phyloP scores from a whole-genome alignment of 306 rosid genomes.

The Lathyrus aphaca region DNA sequence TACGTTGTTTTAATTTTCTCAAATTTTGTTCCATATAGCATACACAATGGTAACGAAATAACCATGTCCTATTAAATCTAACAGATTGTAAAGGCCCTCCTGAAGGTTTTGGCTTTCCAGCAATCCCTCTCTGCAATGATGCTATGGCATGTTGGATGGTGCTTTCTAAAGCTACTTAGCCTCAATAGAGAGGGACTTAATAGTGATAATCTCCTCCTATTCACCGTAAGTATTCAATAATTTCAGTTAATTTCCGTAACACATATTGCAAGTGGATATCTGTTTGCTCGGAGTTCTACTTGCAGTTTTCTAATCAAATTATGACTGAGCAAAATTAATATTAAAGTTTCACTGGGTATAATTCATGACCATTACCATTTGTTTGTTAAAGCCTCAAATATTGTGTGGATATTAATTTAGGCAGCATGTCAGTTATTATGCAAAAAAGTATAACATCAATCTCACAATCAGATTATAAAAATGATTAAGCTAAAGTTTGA shows the following conservation, averaged over 20 bases:
- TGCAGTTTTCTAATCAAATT: not conserved
- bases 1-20: slow-evolving; percentile 13
- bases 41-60: slow-evolving; percentile 38
- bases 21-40: slow-evolving; percentile 26
- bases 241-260: slow-evolving; percentile 36
- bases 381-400: too few species aligned
- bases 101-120: slow-evolving; percentile 69
- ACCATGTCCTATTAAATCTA: slow-evolving; percentile 35
- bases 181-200: slow-evolving; percentile 47
- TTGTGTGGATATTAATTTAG: too few species aligned
- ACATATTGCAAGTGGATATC: slow-evolving; percentile 7
- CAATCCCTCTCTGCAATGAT: slow-evolving; percentile 57
- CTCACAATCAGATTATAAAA: too few species aligned
- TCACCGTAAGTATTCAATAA: slow-evolving; percentile 57
- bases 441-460: too few species aligned
- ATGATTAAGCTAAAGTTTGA: too few species aligned
- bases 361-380: too few species aligned
- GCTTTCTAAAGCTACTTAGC: slow-evolving; percentile 64
- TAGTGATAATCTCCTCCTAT: slow-evolving; percentile 52
- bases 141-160: slow-evolving; percentile 86
- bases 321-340: slow-evolving; percentile 13
- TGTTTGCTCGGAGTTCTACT: slow-evolving; percentile 4
- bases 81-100: slow-evolving; percentile 73
- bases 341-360: too few species aligned
- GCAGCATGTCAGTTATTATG: too few species aligned